Percentiles rank a stretch among this genome's conserved stretches.
phyloP scores from a whole-genome alignment of 805 yeast species.

The baker's yeast (Saccharomyces cerevisiae) region DNA sequence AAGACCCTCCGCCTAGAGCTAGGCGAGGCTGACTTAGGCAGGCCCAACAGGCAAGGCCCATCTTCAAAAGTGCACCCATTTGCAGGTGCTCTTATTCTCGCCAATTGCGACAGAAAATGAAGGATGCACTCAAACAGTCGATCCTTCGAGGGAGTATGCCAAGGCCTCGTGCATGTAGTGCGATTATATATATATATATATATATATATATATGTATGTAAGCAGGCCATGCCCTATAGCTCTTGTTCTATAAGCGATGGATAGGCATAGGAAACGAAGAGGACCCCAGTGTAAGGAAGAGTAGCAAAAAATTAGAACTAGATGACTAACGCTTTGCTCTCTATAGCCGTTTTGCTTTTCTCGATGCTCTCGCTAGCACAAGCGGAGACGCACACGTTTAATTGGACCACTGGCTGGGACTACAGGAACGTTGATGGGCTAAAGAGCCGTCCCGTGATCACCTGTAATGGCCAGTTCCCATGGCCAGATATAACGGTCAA shows the following conservation, averaged over 20 bases:
- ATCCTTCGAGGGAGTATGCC: neutral
- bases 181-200: too few species aligned
- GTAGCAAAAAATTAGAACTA: neutral
- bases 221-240: neutral
- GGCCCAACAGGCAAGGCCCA: neutral
- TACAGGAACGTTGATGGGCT: conserved; percentile 35
- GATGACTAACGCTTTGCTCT: neutral
- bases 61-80: neutral
- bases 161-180: neutral
- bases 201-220: neutral
- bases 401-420: conserved; percentile 61
- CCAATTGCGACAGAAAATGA: neutral
- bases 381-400: conserved; percentile 46
- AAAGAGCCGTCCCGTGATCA: conserved; percentile 34
- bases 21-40: neutral
- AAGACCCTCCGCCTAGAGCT: neutral
- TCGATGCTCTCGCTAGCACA: conserved; percentile 1
- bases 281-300: neutral
- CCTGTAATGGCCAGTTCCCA: conserved; percentile 54
- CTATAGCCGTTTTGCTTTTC: neutral
- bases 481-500: conserved; percentile 75
- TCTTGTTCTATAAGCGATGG: neutral
- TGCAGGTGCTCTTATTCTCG: neutral
- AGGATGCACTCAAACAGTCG: neutral
- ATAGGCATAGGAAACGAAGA: neutral